Conservation (phyloP, 2,329 filamentous ascomycete genomes). For the Pyrenochaeta sp. region DNA sequence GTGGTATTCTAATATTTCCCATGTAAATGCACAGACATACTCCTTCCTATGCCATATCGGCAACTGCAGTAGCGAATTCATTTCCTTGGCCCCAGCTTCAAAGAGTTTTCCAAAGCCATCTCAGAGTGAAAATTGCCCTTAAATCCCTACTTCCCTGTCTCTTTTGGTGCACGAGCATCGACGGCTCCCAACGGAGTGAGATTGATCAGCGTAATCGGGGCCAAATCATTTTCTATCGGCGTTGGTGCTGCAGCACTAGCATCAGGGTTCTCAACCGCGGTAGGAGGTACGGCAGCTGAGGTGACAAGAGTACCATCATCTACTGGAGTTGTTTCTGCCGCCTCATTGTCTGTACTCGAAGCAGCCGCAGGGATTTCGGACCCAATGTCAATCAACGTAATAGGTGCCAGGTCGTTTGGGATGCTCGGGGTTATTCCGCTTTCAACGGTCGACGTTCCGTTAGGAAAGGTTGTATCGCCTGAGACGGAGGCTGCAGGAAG, state of each 20-base stretch:
- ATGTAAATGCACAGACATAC: no score
- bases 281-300: constrained; percentile 12
- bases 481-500: not conserved
- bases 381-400: constrained; percentile 7
- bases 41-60: no score
- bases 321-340: not conserved
- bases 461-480: not conserved
- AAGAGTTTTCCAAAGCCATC: no score
- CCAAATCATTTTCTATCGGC: not conserved
- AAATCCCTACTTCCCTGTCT: not conserved
- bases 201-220: constrained; percentile 1
- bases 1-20: no score
- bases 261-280: not conserved
- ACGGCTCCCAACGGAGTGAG: not conserved
- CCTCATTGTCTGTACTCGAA: not conserved
- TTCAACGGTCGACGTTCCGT: not conserved
- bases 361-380: not conserved
- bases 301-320: not conserved
- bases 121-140: no score
- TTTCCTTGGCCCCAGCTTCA: no score
- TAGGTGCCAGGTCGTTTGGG: not conserved
- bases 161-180: constrained; percentile 9
- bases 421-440: not conserved
- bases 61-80: no score
- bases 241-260: not conserved